Conservation (phyloP, 139 green algal genomes). For the Chlorella sp. region DNA sequence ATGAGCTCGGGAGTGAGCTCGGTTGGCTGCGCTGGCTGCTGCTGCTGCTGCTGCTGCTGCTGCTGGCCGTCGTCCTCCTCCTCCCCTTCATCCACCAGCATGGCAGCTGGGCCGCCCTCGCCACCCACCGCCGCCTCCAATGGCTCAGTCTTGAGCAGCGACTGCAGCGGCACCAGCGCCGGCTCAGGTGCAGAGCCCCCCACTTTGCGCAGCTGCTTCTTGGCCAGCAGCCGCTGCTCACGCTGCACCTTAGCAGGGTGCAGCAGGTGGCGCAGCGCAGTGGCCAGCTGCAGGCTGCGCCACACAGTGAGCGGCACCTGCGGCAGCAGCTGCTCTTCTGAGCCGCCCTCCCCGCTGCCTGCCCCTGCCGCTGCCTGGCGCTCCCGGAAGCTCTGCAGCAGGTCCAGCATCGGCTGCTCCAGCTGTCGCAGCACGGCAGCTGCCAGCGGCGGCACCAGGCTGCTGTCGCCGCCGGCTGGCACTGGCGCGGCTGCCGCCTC, state of each 20-base stretch:
- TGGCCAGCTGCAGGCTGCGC: conserved; percentile 26
- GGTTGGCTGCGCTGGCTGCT: background rate
- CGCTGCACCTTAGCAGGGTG: background rate
- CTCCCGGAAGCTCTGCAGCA: background rate
- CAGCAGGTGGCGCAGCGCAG: conserved; percentile 21
- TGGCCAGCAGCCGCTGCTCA: conserved; percentile 1
- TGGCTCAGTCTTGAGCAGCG: background rate
- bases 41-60: conserved; percentile 7
- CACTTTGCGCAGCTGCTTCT: background rate
- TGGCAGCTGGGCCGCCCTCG: background rate
- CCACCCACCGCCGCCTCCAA: background rate
- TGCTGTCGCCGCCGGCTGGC: background rate
- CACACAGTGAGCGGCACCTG: background rate
- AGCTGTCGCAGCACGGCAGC: background rate
- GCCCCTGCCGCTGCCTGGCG: background rate
- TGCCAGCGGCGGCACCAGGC: conserved; percentile 11
- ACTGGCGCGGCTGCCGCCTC: background rate
- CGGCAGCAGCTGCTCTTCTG: background rate
- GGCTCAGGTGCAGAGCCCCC: background rate
- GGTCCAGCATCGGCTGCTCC: background rate
- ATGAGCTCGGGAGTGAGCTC: background rate
- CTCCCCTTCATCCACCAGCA: background rate
- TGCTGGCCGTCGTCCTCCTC: background rate
- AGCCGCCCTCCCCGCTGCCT: background rate
- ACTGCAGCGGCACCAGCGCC: background rate